Conservation (phyloP, 768 basidiomycete species). For the Amanita rubescens region DNA sequence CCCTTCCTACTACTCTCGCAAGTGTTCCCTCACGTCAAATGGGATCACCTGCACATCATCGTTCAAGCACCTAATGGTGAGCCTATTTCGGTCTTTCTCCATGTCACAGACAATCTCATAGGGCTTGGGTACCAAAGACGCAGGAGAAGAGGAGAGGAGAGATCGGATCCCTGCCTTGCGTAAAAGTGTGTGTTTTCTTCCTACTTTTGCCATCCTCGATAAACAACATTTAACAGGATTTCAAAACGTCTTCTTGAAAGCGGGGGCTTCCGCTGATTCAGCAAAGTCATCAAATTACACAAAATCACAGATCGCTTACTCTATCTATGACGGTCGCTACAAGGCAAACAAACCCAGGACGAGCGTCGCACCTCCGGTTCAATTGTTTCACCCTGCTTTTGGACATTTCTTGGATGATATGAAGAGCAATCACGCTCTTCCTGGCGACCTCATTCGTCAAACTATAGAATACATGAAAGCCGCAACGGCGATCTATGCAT, state of each 20-base stretch:
- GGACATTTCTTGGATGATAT: slow-evolving; percentile 15
- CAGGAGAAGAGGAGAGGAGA: slow-evolving; percentile 2
- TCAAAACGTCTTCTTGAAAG: slow-evolving; percentile 1
- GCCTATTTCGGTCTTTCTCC: neutral
- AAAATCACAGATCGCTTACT: slow-evolving; percentile 5
- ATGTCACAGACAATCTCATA: neutral
- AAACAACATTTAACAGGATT: slow-evolving; percentile 1
- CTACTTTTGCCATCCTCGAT: slow-evolving; percentile 4
- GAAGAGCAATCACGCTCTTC: slow-evolving; percentile 9
- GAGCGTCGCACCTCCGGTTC: slow-evolving; percentile 16
- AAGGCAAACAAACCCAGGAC: slow-evolving; percentile 9
- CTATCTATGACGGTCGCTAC: slow-evolving; percentile 19
- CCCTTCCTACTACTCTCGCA: neutral
- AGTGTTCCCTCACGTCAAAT: neutral
- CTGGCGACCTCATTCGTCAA: slow-evolving; percentile 11
- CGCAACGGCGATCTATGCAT: slow-evolving; percentile 14
- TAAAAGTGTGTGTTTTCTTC: slow-evolving; percentile 4
- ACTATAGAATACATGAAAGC: slow-evolving; percentile 13
- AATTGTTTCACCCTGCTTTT: slow-evolving; percentile 20
- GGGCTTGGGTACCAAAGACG: neutral
- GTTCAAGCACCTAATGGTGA: neutral
- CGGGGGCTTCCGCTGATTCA: slow-evolving; percentile 2
- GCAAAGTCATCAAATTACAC: slow-evolving; percentile 5
- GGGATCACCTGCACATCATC: neutral
- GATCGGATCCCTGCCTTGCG: slow-evolving; percentile 3